Evolutionary conservation across 805 yeast genomes (phyloP).

Genomic region (Teunomyces aglyptinius): DNA sequence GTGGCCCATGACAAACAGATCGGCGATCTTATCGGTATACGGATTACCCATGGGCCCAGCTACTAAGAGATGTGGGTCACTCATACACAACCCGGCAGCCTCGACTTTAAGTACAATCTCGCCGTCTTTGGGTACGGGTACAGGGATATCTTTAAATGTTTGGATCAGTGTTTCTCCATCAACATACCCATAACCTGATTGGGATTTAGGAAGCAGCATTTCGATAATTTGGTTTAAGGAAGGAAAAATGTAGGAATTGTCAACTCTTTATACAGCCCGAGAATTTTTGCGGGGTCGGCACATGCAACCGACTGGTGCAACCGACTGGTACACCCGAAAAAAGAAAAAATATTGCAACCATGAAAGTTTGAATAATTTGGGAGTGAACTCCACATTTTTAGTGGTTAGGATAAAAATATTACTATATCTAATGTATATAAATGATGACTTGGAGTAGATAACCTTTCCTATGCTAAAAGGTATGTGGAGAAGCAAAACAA

Average conservation of each 20-base stretch:
- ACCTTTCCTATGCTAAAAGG: constrained; percentile 1
- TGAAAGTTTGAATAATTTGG: too few species aligned
- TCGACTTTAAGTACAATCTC: constrained; percentile 39
- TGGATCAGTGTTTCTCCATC: constrained; percentile 24
- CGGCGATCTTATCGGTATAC: constrained; percentile 4
- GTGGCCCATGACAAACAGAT: constrained; percentile 43
- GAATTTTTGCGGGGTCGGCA: background rate
- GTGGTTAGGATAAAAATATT: background rate
- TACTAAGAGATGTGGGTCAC: constrained; percentile 39
- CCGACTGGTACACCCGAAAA: too few species aligned
- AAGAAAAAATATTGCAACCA: too few species aligned
- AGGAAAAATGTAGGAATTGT: background rate
- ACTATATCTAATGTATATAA: background rate
- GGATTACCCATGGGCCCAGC: constrained; percentile 11
- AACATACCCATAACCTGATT: constrained; percentile 30
- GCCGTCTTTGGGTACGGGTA: constrained; percentile 25
- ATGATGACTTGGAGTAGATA: background rate
- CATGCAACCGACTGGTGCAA: background rate
- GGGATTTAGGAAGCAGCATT: background rate
- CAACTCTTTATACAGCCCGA: background rate
- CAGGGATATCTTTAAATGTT: constrained; percentile 28
- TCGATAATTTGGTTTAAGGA: background rate
- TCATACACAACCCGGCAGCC: constrained; percentile 44
- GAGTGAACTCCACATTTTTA: too few species aligned
- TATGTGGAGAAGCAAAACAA: background rate